Evolutionary conservation across 1,284 basidiomycete species (phyloP), one percentile per base, ranked within the genome.

Genomic region (Melanopsichium pennsylvanicum): DNA sequence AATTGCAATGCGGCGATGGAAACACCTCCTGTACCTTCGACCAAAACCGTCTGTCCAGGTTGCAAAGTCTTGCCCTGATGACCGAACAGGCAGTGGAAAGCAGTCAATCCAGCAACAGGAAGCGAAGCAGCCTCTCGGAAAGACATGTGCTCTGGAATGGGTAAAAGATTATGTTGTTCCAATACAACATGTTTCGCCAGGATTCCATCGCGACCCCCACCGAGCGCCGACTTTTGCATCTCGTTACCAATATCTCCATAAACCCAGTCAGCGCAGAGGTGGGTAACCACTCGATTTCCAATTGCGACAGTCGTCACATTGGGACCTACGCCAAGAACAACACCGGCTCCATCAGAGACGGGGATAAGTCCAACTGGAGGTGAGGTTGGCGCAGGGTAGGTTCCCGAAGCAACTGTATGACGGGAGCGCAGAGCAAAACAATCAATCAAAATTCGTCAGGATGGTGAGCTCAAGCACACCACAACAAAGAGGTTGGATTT

Each of bases 21-120:
- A 13, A 70, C 62, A 9, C 67, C 67, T 4, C 67, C 67, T 21
- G 67, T 70, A 2, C 67, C 67, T 29, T 70, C 61, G 27, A 70
- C 41, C 2, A 70, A 39, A 11, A 70, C 34, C 1, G 39, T 49
- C 34, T 70, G 67, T 13, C 67, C 67, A 6, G 51, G 61, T 22
- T 64, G 60, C 1, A 70, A 31, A 23, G 52, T 61, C 35, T 52
- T 52, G 0, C 37, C 38, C 4, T 19, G 9, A 15, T 52, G 36
- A 0, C 67, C 61, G n/a, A 66, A 61, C 4, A 66, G 62, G 25
- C 61, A 61, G 54, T 70, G 67, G 46, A 40, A 70, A 5, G 61
- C 57, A 0, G 67, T 70, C 9, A 70, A 41, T 12, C 51, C 54
- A 11, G 67, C 67, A 2, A 61, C 49, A 3, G 67, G 48, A 4